Base-by-base conservation (phyloP, 1,139 yeast species). In the Zygoascus meyerae region DNA sequence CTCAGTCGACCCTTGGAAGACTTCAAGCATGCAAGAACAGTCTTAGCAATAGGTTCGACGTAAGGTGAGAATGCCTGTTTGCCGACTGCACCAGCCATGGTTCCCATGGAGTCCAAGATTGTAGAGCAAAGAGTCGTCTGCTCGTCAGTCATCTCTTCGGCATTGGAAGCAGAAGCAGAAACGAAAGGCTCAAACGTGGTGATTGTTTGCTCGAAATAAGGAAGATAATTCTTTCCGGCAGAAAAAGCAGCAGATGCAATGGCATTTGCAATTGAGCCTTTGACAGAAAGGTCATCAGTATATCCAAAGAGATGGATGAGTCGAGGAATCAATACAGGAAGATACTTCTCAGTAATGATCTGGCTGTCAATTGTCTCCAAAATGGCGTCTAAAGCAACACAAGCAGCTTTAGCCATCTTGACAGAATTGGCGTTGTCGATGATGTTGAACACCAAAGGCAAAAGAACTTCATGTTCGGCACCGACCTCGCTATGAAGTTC, bases 201-300 rank as follows among this genome's bases (percentile, higher is more conserved):
- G 58, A 92, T 79, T 45, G 97, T 85, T 55, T 80, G 78, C 63
- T 81, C 78, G 68, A 90, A 90, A 72, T 75, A 92, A 52, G 97
- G 97, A 53, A 77, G 72, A 69, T 86, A 92, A 36, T 84, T 77
- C 60, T 83, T 83, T 67, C 97, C 96, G 45, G 95, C 81, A 48
- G 98, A 95, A 61, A 83, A 89, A 35, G 98, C 98, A 52, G 96
- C 87, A 34, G 97, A 89, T 48, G 97, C 97, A 63, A 92, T 86
- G 34, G 97, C 97, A 48, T 95, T 86, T 50, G 92, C 96, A 61
- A 92, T 86, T 46, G 95, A 86, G 44, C 92, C 77, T 71, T 85
- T 86, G 64, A 92, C 77, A 41, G 84, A 76, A 34, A 87, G 73
- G 50, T 79, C 75, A 56, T 78, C 75, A 39, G 74, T 67, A 34